A percentile compares a stretch with the other conserved stretches of the same genome.
phyloP scores from a whole-genome alignment of 1,284 basidiomycete genomes.

The Sparassis latifolia region DNA sequence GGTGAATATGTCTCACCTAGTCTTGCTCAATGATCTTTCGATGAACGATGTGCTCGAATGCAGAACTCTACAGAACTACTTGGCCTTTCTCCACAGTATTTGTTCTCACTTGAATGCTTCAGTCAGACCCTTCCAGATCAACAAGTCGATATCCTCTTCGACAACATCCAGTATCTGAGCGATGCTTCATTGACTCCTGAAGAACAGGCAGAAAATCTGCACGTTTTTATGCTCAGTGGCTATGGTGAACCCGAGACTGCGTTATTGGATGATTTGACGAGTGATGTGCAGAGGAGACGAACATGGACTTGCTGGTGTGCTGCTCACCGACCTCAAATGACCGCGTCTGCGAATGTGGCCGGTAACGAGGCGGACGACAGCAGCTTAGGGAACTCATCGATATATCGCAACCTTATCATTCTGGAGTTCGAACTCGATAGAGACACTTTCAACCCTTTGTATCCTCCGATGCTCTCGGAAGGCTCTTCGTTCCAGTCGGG shows the following conservation, averaged over 20 bases:
- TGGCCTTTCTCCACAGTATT: constrained; percentile 70
- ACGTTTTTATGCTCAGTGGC: constrained; percentile 70
- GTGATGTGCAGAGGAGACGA: constrained; percentile 33
- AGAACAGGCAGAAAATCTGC: constrained; percentile 49
- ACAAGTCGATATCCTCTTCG: constrained; percentile 71
- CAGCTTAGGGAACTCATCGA: constrained; percentile 2
- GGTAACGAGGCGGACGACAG: constrained; percentile 1
- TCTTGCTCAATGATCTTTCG: neutral
- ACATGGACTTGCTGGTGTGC: constrained; percentile 88
- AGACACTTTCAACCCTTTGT: constrained; percentile 71
- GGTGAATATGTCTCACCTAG: constrained; percentile 33
- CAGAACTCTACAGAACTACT: constrained; percentile 65
- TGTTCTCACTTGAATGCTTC: constrained; percentile 77
- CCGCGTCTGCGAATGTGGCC: constrained; percentile 1
- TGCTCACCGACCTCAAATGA: constrained; percentile 52
- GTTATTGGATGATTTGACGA: constrained; percentile 24
- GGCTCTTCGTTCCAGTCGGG: constrained; percentile 15
- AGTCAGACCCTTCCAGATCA: constrained; percentile 65
- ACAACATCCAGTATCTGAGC: constrained; percentile 68
- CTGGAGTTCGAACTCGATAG: constrained; percentile 83
- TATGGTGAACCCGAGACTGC: constrained; percentile 61
- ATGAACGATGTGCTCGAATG: constrained; percentile 5
- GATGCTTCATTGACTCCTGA: constrained; percentile 44
- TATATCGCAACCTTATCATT: constrained; percentile 41
- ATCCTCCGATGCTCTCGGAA: constrained; percentile 29